Base-by-base conservation (phyloP, 805 yeast genomes). In the Starmerella etchellsii region DNA sequence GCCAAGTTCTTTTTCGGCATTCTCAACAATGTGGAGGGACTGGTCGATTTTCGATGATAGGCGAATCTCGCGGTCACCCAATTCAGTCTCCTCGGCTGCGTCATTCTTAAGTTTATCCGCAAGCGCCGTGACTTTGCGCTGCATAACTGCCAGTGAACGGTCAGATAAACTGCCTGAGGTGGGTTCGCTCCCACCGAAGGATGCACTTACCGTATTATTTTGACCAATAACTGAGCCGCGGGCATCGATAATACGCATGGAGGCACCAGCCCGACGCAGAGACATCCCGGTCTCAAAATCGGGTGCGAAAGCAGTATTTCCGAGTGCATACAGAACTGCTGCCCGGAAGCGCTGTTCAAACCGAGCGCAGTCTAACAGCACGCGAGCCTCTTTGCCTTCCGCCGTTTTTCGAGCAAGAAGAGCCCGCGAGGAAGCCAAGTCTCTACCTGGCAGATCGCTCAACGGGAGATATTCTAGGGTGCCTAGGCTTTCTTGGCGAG, bases 141-240 rank as follows among this genome's bases (percentile, higher is more conserved):
- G 49, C 29, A 51, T 30, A 8, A 41, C 19, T 1, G 49, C 53
- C 4, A 47, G 32, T 1, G 48, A 22, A 6, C 54, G 37, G 14
- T 43, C 52, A 9, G 50, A 40, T 11, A 27, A 5, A 7, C 23
- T 34, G n/a, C 39, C 39, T 11, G 39, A 13, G 7, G 27, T 2
- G 11, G 36, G 11, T 4, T 29, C 31, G 22, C 14, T 16, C 4
- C 14, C 34, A 3, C 43, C 42, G 10, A 40, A 28, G 14, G 42
- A 96, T 57, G 96, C 96, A 8, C 96, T 80, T 94, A 91, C 83
- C 28, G 85, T 66, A 6, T 95, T 95, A 4, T 88, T 77, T 53
- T 74, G 76, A 55, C 83, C 84, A 35, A 91, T 81, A 24, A 85
- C 66, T 0, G 88, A 73, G 2, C 98, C 98, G 37, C 83, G 84